phyloP scores from a whole-genome alignment of 345 rosid species.

The Salix purpurea region DNA sequence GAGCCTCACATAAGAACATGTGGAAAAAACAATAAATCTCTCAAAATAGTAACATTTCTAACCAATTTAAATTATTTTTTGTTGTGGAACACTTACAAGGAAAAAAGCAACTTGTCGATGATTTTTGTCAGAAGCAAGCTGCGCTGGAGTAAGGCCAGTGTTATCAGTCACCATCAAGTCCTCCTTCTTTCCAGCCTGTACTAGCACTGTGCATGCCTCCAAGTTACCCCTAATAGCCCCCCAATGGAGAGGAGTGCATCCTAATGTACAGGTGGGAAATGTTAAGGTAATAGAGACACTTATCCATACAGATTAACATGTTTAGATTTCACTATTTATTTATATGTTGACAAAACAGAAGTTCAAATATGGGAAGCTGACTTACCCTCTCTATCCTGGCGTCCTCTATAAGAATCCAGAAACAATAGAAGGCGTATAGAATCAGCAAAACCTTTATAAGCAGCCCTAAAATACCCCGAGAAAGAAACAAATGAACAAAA shows the following conservation, averaged over 20 bases:
- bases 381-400: constrained; percentile 96
- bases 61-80: constrained; percentile 25
- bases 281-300: not conserved
- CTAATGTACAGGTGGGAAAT: constrained; percentile 34
- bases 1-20: not conserved
- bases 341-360: constrained; percentile 1
- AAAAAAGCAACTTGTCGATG: constrained; percentile 99
- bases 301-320: not conserved
- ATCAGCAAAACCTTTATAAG: constrained; percentile 97
- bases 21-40: not conserved
- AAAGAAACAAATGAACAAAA: constrained; percentile 20
- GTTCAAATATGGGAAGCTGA: not conserved
- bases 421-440: constrained; percentile 88
- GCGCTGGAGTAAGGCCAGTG: constrained; percentile 94
- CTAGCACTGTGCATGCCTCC: constrained; percentile 97
- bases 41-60: constrained; percentile 20
- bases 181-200: constrained; percentile 97
- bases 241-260: constrained; percentile 98
- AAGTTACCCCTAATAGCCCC: constrained; percentile 97
- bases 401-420: constrained; percentile 86
- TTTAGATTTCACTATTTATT: not conserved
- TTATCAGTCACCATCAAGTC: constrained; percentile 85
- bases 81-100: constrained; percentile 75
- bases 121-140: constrained; percentile 93
- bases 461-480: constrained; percentile 80